These are phyloP conservation scores for Diaporthe sp. DNA, from an alignment of 2,329 filamentous ascomycete species.

Conservation along the genomic window DNA sequence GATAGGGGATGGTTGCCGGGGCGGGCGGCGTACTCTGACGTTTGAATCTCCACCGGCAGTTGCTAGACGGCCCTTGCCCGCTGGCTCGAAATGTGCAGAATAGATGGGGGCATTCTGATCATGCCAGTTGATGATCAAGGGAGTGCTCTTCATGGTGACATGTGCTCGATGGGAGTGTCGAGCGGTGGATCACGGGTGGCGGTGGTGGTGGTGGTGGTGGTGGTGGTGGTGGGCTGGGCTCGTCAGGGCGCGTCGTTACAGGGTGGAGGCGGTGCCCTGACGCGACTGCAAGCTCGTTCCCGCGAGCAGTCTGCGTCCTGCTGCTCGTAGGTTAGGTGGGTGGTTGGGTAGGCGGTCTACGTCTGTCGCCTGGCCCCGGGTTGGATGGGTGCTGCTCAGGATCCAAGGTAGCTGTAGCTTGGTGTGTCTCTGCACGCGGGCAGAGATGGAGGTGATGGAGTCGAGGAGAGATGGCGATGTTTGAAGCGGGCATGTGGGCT, in stretches of 20 bases:
- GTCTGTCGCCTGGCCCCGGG: background rate
- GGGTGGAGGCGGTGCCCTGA: slow-evolving; percentile 9
- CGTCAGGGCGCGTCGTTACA: slow-evolving; percentile 30
- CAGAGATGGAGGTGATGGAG: background rate
- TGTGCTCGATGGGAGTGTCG: slow-evolving; percentile 34
- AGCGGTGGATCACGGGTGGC: slow-evolving; percentile 12
- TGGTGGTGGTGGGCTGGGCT: slow-evolving; percentile 8
- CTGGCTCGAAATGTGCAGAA: slow-evolving; percentile 94
- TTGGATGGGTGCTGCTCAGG: background rate
- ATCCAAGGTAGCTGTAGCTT: background rate
- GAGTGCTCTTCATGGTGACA: slow-evolving; percentile 89
- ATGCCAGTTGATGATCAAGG: slow-evolving; percentile 98
- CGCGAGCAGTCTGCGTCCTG: slow-evolving; percentile 8
- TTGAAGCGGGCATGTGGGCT: slow-evolving; percentile 21
- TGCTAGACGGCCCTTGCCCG: slow-evolving; percentile 90
- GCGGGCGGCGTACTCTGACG: slow-evolving; percentile 76
- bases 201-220: no score
- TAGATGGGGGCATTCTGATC: slow-evolving; percentile 97
- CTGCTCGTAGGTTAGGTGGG: background rate
- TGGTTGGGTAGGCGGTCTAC: background rate
- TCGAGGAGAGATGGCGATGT: background rate
- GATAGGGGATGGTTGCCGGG: background rate
- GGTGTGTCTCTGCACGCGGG: background rate
- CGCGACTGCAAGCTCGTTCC: slow-evolving; percentile 24
- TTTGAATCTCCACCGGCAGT: slow-evolving; percentile 97